phyloP scores from a whole-genome alignment of 2,329 filamentous ascomycete genomes.

The Paraphoma chrysanthemicola region DNA sequence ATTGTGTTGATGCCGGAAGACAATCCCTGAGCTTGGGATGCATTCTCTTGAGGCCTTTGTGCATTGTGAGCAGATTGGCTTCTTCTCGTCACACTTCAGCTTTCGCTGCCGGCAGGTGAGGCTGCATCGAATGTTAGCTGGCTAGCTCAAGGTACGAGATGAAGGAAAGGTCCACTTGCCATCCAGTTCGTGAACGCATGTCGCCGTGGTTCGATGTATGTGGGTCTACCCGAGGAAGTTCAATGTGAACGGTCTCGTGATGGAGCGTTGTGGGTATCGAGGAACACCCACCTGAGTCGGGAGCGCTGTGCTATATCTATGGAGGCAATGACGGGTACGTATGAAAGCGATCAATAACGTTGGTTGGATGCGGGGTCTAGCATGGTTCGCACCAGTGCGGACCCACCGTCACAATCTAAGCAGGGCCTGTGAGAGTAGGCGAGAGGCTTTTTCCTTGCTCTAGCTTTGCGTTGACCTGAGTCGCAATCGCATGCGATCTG shows the following conservation, averaged over 20 bases:
- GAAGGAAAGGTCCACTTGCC: conserved; percentile 33
- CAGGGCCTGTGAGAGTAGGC: conserved; percentile 30
- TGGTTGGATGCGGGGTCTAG: conserved; percentile 43
- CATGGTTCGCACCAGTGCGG: conserved; percentile 44
- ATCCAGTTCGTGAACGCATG: conserved; percentile 51
- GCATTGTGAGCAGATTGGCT: conserved; percentile 67
- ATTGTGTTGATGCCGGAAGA: conserved; percentile 74
- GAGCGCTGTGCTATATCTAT: conserved; percentile 40
- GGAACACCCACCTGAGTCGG: conserved; percentile 30
- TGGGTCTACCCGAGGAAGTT: conserved; percentile 20
- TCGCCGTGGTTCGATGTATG: conserved; percentile 14
- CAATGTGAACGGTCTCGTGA: conserved; percentile 21
- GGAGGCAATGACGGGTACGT: conserved; percentile 25
- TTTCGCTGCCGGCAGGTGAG: conserved; percentile 66
- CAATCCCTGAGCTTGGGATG: conserved; percentile 66
- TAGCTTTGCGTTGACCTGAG: conserved; percentile 36
- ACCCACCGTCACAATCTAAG: conserved; percentile 34
- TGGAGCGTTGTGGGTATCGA: conserved; percentile 31
- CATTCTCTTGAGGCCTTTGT: conserved; percentile 67
- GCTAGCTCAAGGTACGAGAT: conserved; percentile 1
- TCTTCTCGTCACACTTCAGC: conserved; percentile 70
- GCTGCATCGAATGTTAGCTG: conserved; percentile 26
- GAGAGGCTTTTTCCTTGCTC: conserved; percentile 31
- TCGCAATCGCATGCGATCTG: conserved; percentile 37
- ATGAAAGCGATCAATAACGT: conserved; percentile 27